Conservation (phyloP, 345 rosid species). For the Mangifera indica region DNA sequence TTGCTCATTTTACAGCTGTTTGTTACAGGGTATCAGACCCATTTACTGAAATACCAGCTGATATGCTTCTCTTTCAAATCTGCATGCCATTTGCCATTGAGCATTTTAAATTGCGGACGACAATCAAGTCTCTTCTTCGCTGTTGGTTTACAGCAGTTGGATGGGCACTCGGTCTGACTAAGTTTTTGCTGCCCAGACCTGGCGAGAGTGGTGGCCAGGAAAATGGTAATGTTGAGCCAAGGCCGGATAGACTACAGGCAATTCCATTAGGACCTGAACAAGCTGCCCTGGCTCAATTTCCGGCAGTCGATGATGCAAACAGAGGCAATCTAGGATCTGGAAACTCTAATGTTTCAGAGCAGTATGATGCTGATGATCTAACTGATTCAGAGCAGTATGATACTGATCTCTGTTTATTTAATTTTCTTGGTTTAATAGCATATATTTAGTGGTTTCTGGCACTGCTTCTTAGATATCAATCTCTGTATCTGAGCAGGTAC, state of each 20-base stretch:
- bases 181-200: slow-evolving; percentile 78
- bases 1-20: slow-evolving; percentile 13
- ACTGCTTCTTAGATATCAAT: slow-evolving; percentile 2
- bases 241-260: slow-evolving; percentile 67
- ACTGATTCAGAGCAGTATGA: slow-evolving; percentile 73
- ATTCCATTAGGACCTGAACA: slow-evolving; percentile 59
- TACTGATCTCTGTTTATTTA: not conserved
- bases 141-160: slow-evolving; percentile 94
- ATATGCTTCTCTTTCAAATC: slow-evolving; percentile 96
- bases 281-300: slow-evolving; percentile 57
- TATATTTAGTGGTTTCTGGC: slow-evolving; percentile 1
- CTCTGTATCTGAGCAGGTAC: slow-evolving; percentile 59
- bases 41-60: slow-evolving; percentile 96
- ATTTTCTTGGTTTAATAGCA: not conserved
- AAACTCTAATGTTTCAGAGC: slow-evolving; percentile 50
- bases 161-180: slow-evolving; percentile 87
- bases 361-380: slow-evolving; percentile 72
- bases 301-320: slow-evolving; percentile 50
- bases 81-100: slow-evolving; percentile 96
- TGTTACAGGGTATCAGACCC: slow-evolving; percentile 90
- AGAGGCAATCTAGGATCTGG: slow-evolving; percentile 42
- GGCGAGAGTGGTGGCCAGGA: slow-evolving; percentile 79
- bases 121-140: slow-evolving; percentile 82
- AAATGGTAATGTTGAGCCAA: slow-evolving; percentile 68
- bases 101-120: slow-evolving; percentile 86